Base-by-base conservation (phyloP, 2,329 filamentous ascomycete species). In the Cyphellophora attinorum region DNA sequence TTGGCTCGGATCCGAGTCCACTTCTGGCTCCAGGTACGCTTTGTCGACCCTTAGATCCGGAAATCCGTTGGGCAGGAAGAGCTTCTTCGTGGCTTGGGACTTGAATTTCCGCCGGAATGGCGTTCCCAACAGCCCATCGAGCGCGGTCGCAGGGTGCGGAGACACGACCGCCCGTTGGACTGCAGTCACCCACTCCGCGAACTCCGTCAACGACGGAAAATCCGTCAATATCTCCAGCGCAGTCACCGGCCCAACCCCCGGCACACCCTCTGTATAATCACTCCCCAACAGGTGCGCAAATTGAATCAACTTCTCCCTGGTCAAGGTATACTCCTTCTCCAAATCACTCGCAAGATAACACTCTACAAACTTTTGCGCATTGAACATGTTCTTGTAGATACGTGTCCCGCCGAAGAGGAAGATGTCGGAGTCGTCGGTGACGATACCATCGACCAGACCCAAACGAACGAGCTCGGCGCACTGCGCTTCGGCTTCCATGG, bases 331-430 rank as follows among this genome's bases (percentile, higher is more conserved):
- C 50, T 98, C 93, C 48, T 82, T 82, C 51, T 93, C 85, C 0
- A 98, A 67, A 51, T 98, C 91, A 0, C 66, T 68, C 2, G 78
- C 64, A 6, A 98, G 72, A 54, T 96, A 98, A 60, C 91, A 96
- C 61, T 98, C 91, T 27, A 98, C 91, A 50, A 85, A 93, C 56
- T 98, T 98, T 58, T 91, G 91, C 50, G 85, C 81, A 59, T 95
- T 98, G 68, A 98, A 98, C 86, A 98, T 93, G 65, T 98, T 98
- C 59, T 98, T 98, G 69, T 98, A 98, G 14, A 98, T 82, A 12
- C 89, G 73, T 0, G 86, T 98, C 23, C 91, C 93, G 12, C 91
- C 93, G 57, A 98, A 98, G 1, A 98, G 72, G 52, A 98, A 98
- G 1, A 81, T 93, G 64, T 98, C 91, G 3, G 83, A 93, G 55